Evolutionary conservation across 2,329 filamentous ascomycete species (phyloP), one percentile per base, ranked within the genome.

Genomic region (Cytospora paraplurivora): DNA sequence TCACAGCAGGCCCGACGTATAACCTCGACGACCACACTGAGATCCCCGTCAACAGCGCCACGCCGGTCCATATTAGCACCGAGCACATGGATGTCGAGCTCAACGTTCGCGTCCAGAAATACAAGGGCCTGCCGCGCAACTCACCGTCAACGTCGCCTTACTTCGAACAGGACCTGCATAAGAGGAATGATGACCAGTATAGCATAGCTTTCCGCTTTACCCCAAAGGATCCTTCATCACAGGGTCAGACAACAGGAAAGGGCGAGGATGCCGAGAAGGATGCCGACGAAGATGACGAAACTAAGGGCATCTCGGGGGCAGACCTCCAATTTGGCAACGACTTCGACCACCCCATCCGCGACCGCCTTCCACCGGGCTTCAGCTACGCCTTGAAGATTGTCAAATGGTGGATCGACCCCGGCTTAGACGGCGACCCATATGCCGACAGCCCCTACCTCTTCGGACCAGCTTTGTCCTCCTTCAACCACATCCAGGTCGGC

Each of bases 241-340:
- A 44, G 44, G 27, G 60, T 63, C 32, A 34, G 69, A 67, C 62
- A 47, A 50, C 35, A 11, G 56, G 60, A 7, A 27, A 50, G 21
- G 62, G 66, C 27, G 59, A 66, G 35, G 66, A 56, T 34, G 73
- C 72, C 71, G 65, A 68, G n/a, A 64, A 68, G 1, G 54, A 34
- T 3, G 66, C 65, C 1, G 66, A 68, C 3, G 47, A 64, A 10
- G 62, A 67, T 65, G 67, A 6, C 34, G 64, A 64, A 19, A 50
- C 62, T n/a, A 52, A 76, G 76, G 82, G 83, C 41, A 87, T 96
- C 62, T 81, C 82, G 3, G 92, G 86, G 52, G 76, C 85, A 33
- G 88, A 96, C 67, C 81, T 99, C 3, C 87, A 97, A 60, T 97
- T 97, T 70, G 95, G 94, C 50, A 98, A 98, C 75, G 93, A 97